A percentile compares a stretch with the other conserved stretches of the same genome.
These are phyloP conservation scores for Pythium coloratum DNA, from an alignment of 352 stramenopile genomes.

Conservation along the genomic window DNA sequence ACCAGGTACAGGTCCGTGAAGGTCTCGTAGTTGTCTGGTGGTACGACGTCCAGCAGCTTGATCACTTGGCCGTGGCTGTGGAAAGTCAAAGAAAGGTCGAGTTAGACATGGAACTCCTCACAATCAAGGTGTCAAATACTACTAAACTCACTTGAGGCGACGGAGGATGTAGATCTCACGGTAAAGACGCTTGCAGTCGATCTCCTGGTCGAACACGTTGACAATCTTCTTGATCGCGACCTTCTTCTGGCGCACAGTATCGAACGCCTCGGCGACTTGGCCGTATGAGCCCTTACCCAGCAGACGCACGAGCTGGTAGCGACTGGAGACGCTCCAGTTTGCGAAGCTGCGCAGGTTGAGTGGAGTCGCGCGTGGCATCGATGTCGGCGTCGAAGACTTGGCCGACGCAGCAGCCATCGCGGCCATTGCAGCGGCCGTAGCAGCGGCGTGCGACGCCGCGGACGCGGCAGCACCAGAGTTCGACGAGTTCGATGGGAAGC, in stretches of 20 bases:
- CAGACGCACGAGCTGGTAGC: slow-evolving; percentile 79
- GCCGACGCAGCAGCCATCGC: slow-evolving; percentile 30
- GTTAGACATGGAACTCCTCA: slow-evolving; percentile 7
- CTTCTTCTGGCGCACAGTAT: slow-evolving; percentile 76
- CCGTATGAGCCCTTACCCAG: slow-evolving; percentile 86
- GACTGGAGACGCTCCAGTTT: slow-evolving; percentile 79
- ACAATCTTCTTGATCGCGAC: slow-evolving; percentile 91
- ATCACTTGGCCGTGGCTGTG: slow-evolving; percentile 79
- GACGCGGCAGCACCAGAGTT: slow-evolving; percentile 23
- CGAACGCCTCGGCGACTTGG: slow-evolving; percentile 82
- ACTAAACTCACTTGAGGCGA: slow-evolving; percentile 51
- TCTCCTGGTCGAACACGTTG: slow-evolving; percentile 87
- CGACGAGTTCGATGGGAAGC: slow-evolving; percentile 43
- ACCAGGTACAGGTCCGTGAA: slow-evolving; percentile 93
- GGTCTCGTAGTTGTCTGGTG: slow-evolving; percentile 76
- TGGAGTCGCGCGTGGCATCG: slow-evolving; percentile 61
- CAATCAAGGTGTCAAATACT: neutral
- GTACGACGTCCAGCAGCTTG: slow-evolving; percentile 80
- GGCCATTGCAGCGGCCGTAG: slow-evolving; percentile 26
- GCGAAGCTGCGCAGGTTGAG: slow-evolving; percentile 81
- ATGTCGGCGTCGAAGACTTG: slow-evolving; percentile 56
- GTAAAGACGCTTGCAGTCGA: slow-evolving; percentile 87
- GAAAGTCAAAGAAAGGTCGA: neutral
- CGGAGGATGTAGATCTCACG: slow-evolving; percentile 88
- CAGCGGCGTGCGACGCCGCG: slow-evolving; percentile 30